Evolutionary conservation across 1,139 yeast genomes (phyloP).

Genomic region (Lodderomyces theae): DNA sequence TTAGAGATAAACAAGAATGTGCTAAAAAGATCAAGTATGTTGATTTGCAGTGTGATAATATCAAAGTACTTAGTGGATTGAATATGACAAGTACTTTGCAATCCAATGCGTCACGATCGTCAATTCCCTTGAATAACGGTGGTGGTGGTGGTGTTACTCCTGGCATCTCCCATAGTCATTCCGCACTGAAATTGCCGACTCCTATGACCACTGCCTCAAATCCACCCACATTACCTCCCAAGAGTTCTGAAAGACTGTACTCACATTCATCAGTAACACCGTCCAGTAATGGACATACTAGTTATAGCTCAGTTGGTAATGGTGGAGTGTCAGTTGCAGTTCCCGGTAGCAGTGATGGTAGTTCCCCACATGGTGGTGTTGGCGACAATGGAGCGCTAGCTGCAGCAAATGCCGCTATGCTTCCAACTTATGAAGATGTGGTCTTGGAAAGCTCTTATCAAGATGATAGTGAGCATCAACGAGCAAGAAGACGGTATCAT

Average conservation of each 20-base stretch:
- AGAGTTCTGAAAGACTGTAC: slow-evolving; percentile 1
- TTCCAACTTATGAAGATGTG: slow-evolving; percentile 41
- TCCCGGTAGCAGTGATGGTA: background rate
- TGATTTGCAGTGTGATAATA: slow-evolving; percentile 34
- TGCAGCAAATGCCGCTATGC: slow-evolving; percentile 2
- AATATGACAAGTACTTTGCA: slow-evolving; percentile 25
- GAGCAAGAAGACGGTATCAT: slow-evolving; percentile 37
- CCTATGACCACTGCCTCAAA: slow-evolving; percentile 2
- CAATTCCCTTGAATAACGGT: slow-evolving; percentile 8
- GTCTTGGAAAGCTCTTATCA: slow-evolving; percentile 25
- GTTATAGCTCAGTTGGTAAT: background rate
- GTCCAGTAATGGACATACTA: background rate
- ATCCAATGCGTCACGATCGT: slow-evolving; percentile 17
- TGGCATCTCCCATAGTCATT: slow-evolving; percentile 3
- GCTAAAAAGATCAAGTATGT: slow-evolving; percentile 25
- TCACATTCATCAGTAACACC: slow-evolving; percentile 5
- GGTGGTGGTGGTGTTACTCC: too few relatives aligned
- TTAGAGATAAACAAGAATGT: slow-evolving; percentile 19
- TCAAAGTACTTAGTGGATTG: slow-evolving; percentile 45
- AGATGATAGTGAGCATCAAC: slow-evolving; percentile 25
- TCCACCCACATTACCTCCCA: slow-evolving; percentile 4
- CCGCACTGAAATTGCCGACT: background rate
- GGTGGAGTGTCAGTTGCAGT: background rate
- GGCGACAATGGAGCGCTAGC: background rate
- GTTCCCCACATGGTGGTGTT: background rate